Percentiles rank a stretch among this genome's conserved stretches.
Conservation (phyloP, 345 rosid species). For the Syzygium jambos region DNA sequence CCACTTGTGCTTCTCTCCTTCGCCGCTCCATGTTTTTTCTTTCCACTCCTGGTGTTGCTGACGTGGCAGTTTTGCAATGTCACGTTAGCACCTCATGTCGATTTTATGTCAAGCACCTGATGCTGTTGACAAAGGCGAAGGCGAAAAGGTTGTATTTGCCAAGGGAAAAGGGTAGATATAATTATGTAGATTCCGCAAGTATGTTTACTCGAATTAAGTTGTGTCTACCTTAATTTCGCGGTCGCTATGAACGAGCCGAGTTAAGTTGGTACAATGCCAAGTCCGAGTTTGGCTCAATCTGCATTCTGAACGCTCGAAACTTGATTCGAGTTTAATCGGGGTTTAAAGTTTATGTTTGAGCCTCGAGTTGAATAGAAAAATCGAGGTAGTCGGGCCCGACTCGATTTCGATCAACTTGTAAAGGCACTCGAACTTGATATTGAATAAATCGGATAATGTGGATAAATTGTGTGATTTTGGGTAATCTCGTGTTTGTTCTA, state of each 20-base stretch:
- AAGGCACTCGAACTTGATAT: background rate
- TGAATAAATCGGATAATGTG: accelerated
- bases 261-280: background rate
- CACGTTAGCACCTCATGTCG: background rate
- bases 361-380: background rate
- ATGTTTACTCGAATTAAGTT: background rate
- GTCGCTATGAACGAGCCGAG: background rate
- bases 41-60: background rate
- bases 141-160: background rate
- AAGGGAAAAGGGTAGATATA: background rate
- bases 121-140: background rate
- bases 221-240: background rate
- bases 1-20: background rate
- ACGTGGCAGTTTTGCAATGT: background rate
- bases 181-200: background rate
- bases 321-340: accelerated
- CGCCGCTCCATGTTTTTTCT: background rate
- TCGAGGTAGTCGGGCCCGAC: background rate
- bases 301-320: background rate
- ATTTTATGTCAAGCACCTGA: background rate
- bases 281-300: background rate
- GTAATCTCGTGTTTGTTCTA: background rate
- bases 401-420: background rate
- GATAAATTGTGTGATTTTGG: background rate
- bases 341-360: background rate